These are phyloP conservation scores for Botryosphaeria dothidea DNA, from an alignment of 2,329 filamentous ascomycete species.

Conservation along the genomic window DNA sequence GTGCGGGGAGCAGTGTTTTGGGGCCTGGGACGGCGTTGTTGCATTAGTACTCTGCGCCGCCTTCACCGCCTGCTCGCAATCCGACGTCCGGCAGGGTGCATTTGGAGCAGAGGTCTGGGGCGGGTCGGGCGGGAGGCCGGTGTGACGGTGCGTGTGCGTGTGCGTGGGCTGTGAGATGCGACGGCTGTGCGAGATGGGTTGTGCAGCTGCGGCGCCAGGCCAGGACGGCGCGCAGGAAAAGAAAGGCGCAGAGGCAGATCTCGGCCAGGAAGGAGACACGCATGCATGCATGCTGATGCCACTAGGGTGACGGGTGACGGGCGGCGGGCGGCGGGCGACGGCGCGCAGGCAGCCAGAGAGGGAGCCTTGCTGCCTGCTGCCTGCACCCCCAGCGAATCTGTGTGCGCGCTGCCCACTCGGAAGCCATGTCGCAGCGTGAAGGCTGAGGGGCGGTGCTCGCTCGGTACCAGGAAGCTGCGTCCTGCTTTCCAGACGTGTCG, in stretches of 20 bases:
- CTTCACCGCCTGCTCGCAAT: slow-evolving; percentile 10
- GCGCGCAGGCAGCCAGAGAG: neutral
- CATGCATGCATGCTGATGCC: slow-evolving; percentile 2
- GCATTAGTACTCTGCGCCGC: slow-evolving; percentile 11
- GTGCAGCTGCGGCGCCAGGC: slow-evolving; percentile 6
- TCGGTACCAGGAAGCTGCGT: neutral
- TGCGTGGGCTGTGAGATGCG: neutral
- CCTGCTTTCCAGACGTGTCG: neutral
- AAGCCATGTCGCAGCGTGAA: neutral
- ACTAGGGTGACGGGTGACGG: neutral
- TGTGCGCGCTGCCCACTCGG: neutral
- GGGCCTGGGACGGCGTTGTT: neutral
- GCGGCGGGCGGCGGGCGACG: neutral
- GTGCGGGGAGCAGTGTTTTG: neutral
- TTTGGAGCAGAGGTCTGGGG: neutral
- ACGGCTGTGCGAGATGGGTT: slow-evolving; percentile 2
- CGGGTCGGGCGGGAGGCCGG: slow-evolving; percentile 2
- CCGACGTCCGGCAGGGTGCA: neutral
- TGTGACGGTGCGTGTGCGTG: slow-evolving; percentile 4
- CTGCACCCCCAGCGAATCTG: neutral
- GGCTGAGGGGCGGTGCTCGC: neutral
- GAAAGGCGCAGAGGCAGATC: neutral
- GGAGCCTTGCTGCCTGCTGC: slow-evolving; percentile 3
- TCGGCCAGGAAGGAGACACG: slow-evolving; percentile 12
- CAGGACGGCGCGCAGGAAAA: too few relatives aligned